phyloP scores from a whole-genome alignment of 2,329 filamentous ascomycete genomes.

The Exophiala sp. region DNA sequence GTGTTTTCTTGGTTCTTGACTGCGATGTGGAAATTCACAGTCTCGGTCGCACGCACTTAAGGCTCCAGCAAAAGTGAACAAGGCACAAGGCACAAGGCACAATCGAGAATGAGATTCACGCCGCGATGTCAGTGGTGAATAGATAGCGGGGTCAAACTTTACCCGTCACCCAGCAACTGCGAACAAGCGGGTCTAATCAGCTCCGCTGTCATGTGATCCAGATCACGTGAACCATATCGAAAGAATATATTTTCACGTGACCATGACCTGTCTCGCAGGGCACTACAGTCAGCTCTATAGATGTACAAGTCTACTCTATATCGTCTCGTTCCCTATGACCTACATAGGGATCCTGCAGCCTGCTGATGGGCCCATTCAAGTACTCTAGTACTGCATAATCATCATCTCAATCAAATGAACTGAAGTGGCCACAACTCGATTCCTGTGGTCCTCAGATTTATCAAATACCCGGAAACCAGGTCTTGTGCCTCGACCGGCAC shows the following conservation, averaged over 20 bases:
- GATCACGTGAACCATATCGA: no score
- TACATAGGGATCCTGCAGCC: no score
- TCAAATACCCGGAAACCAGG: conserved; percentile 21
- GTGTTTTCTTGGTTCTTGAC: no score
- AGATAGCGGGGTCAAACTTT: neutral
- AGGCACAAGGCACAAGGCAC: neutral
- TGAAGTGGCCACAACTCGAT: conserved; percentile 25
- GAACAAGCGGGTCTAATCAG: neutral
- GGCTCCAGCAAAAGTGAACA: neutral
- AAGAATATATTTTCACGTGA: no score
- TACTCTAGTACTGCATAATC: neutral
- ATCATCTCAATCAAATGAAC: conserved; percentile 25
- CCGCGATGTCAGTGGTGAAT: no score
- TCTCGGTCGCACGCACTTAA: neutral
- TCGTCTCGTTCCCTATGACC: no score
- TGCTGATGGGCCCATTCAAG: no score
- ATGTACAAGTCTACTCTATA: no score
- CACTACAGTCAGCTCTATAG: no score
- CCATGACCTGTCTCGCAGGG: no score
- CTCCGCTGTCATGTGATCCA: neutral
- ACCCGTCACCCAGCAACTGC: neutral
- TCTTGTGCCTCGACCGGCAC: conserved; percentile 22
- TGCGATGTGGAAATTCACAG: neutral
- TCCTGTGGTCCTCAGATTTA: conserved; percentile 24
- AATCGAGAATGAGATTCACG: no score